Percentiles rank a stretch among this genome's conserved stretches.
These are phyloP conservation scores for Diospyros lotus DNA, from an alignment of 148 eudicot species.

Conservation along the genomic window DNA sequence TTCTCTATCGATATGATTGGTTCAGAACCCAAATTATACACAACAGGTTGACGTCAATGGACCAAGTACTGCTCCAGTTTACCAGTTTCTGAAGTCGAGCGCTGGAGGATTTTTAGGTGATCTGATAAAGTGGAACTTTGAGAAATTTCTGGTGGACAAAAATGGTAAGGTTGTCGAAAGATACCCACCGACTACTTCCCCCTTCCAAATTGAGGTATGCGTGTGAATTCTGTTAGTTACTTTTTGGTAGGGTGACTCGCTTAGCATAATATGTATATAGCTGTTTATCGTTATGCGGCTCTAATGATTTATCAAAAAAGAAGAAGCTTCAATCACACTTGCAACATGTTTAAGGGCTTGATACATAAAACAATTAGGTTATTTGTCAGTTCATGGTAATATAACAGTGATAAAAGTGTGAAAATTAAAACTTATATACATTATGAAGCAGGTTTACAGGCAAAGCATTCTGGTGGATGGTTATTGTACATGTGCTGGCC, in stretches of 20 bases:
- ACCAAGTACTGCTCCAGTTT: slow-evolving; percentile 78
- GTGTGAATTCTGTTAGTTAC: neutral
- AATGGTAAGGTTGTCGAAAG: slow-evolving; percentile 85
- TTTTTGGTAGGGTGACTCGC: neutral
- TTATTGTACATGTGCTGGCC: too few species aligned
- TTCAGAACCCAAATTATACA: neutral
- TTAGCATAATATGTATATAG: neutral
- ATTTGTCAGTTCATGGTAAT: neutral
- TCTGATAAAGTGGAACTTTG: slow-evolving; percentile 86
- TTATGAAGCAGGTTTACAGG: too few species aligned
- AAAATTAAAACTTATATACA: neutral
- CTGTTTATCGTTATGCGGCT: neutral
- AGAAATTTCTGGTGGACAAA: slow-evolving; percentile 89
- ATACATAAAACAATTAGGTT: neutral
- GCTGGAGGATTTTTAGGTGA: slow-evolving; percentile 88
- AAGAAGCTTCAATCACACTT: too few species aligned
- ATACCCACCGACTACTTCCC: slow-evolving; percentile 92
- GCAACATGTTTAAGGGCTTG: neutral
- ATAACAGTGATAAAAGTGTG: neutral
- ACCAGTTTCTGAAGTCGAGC: slow-evolving; percentile 81
- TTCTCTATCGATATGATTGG: neutral
- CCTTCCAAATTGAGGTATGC: slow-evolving; percentile 80
- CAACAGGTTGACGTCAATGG: slow-evolving; percentile 93
- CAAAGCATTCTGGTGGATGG: too few species aligned
- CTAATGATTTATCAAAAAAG: neutral